Evolutionary conservation across 2,329 filamentous ascomycete genomes (phyloP).

Genomic region (Fusarium pseudograminearum): DNA sequence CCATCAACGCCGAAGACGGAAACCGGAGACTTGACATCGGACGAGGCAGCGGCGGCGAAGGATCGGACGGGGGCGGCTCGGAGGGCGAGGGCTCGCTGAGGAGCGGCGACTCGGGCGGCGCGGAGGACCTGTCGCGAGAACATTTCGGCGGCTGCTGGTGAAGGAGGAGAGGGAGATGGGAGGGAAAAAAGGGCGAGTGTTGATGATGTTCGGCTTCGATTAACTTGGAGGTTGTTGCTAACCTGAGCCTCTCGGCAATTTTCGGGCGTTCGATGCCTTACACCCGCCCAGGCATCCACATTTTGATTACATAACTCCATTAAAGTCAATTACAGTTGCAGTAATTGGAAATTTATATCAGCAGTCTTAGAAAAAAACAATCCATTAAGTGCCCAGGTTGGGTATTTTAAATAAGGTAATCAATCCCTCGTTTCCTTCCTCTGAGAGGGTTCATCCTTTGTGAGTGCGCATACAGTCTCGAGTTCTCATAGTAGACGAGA

Average conservation of each 20-base stretch:
- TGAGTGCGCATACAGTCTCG: background rate
- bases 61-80: slow-evolving; percentile 72
- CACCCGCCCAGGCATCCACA: slow-evolving; percentile 54
- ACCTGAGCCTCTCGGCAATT: slow-evolving; percentile 55
- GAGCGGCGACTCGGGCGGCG: slow-evolving; percentile 67
- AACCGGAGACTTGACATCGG: slow-evolving; percentile 84
- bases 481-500: slow-evolving; percentile 4
- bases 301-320: slow-evolving; percentile 48
- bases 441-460: background rate
- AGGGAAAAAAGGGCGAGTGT: slow-evolving; percentile 16
- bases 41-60: slow-evolving; percentile 79
- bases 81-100: slow-evolving; percentile 65
- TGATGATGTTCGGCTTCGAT: slow-evolving; percentile 45
- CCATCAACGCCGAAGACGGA: slow-evolving; percentile 96
- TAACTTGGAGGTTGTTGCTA: slow-evolving; percentile 52
- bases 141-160: slow-evolving; percentile 57
- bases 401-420: background rate
- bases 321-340: background rate
- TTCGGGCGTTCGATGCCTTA: slow-evolving; percentile 57
- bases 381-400: background rate
- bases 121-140: slow-evolving; percentile 71
- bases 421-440: background rate
- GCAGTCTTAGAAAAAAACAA: background rate
- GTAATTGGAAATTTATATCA: background rate
- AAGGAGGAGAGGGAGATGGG: slow-evolving; percentile 26